These are phyloP conservation scores for Ceratocystis smalleyi DNA, from an alignment of 2,329 filamentous ascomycete species.

Conservation along the genomic window DNA sequence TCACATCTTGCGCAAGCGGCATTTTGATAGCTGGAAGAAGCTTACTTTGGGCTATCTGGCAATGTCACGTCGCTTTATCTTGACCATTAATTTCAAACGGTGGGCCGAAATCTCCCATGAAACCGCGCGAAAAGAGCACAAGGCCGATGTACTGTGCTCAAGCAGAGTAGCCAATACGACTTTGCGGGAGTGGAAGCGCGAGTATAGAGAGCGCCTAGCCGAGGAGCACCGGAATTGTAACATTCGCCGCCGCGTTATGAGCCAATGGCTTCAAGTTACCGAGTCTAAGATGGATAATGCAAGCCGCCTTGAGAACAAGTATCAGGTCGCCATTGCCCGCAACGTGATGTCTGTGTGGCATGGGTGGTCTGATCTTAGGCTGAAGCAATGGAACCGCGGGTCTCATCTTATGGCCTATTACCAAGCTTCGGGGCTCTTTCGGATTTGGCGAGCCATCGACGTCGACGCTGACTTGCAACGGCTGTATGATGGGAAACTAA, in stretches of 20 bases:
- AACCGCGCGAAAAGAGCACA: slow-evolving; percentile 9
- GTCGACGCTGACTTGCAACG: slow-evolving; percentile 4
- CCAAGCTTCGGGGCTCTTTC: background rate
- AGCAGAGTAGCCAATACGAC: slow-evolving; percentile 13
- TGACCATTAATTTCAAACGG: slow-evolving; percentile 12
- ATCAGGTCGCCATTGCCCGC: background rate
- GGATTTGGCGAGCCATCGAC: slow-evolving; percentile 2
- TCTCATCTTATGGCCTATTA: slow-evolving; percentile 2
- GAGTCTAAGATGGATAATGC: background rate
- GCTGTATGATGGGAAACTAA: slow-evolving; percentile 9
- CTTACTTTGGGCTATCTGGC: slow-evolving; percentile 15
- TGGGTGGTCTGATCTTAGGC: slow-evolving; percentile 1
- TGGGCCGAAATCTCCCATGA: slow-evolving; percentile 15
- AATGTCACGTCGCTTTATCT: slow-evolving; percentile 11
- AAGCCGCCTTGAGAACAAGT: slow-evolving; percentile 7
- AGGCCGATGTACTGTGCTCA: slow-evolving; percentile 13
- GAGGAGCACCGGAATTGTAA: slow-evolving; percentile 12
- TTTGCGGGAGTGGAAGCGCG: slow-evolving; percentile 14
- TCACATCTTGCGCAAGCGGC: slow-evolving; percentile 48
- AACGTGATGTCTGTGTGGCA: slow-evolving; percentile 9
- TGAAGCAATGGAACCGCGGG: background rate
- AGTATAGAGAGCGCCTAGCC: slow-evolving; percentile 9
- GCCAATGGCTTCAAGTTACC: slow-evolving; percentile 17
- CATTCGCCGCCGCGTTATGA: slow-evolving; percentile 4
- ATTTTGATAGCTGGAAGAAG: slow-evolving; percentile 20